A percentile compares a stretch with the other conserved stretches of the same genome.
Conservation (phyloP, 2,329 filamentous ascomycete genomes). For the Aphanocladium album region DNA sequence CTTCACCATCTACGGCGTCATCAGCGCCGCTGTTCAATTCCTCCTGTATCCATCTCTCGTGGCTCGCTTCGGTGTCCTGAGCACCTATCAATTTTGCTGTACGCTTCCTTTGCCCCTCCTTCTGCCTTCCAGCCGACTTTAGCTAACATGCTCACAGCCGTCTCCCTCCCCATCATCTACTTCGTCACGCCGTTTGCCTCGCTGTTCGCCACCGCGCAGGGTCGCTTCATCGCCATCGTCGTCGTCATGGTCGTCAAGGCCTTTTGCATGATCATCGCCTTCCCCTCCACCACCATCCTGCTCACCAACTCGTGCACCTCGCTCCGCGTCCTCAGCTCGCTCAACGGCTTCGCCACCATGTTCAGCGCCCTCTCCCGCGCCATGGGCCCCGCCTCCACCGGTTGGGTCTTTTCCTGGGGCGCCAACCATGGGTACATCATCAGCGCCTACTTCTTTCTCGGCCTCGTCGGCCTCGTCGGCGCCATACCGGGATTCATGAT, state of each 20-base stretch:
- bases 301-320: slow-evolving; percentile 81
- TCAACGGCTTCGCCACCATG: slow-evolving; percentile 87
- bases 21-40: slow-evolving; percentile 80
- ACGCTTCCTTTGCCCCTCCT: slow-evolving; percentile 20
- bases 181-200: slow-evolving; percentile 76
- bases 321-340: slow-evolving; percentile 69
- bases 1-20: slow-evolving; percentile 76
- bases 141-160: slow-evolving; percentile 30
- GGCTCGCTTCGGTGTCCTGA: slow-evolving; percentile 65
- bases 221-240: slow-evolving; percentile 60
- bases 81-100: slow-evolving; percentile 64
- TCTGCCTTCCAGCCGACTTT: neutral
- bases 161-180: slow-evolving; percentile 71
- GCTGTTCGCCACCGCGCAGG: slow-evolving; percentile 44
- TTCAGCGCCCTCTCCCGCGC: slow-evolving; percentile 77
- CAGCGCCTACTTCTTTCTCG: slow-evolving; percentile 76
- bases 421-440: slow-evolving; percentile 71
- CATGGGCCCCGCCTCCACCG: slow-evolving; percentile 68
- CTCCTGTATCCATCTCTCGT: slow-evolving; percentile 76
- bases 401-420: slow-evolving; percentile 69
- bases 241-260: slow-evolving; percentile 68
- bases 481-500: slow-evolving; percentile 70
- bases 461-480: slow-evolving; percentile 56
- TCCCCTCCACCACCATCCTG: slow-evolving; percentile 84
- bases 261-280: slow-evolving; percentile 73